Evolutionary conservation across 2,329 filamentous ascomycete genomes (phyloP).

Genomic region (Clarireedia paspali): DNA sequence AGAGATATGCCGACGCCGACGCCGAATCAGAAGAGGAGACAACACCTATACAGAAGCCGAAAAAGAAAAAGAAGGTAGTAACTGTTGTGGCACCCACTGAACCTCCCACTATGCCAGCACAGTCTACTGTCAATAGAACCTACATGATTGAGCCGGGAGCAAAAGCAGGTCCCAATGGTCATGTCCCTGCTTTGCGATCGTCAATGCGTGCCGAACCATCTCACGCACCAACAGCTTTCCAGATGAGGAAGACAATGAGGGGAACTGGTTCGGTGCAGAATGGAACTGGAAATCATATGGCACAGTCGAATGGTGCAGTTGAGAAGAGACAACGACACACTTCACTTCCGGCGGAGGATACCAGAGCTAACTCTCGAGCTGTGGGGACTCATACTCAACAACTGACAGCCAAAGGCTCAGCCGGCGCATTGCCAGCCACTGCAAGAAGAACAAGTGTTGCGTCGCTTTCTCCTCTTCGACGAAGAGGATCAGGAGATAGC

Average conservation of each 20-base stretch:
- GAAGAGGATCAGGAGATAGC: conserved; percentile 57
- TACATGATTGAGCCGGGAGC: conserved; percentile 36
- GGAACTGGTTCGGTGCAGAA: conserved; percentile 16
- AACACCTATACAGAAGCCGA: too few species aligned
- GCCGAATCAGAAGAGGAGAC: conserved; percentile 33
- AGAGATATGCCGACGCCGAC: conserved; percentile 39
- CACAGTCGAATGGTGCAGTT: conserved; percentile 24
- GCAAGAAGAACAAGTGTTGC: conserved; percentile 6
- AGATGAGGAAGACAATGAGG: conserved; percentile 29
- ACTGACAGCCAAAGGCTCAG: conserved; percentile 17
- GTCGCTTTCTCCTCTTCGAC: conserved; percentile 33
- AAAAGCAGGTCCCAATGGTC: conserved; percentile 24
- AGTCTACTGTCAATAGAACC: conserved; percentile 18
- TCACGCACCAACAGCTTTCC: conserved; percentile 16
- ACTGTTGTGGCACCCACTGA: background rate
- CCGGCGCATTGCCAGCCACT: conserved; percentile 13
- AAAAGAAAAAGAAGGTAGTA: conserved; percentile 23
- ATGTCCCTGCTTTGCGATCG: conserved; percentile 34
- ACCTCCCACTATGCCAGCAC: conserved; percentile 15
- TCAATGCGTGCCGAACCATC: conserved; percentile 37
- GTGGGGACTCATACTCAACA: conserved; percentile 19
- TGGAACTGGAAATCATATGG: conserved; percentile 19
- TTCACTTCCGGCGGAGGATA: conserved; percentile 17
- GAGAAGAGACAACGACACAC: conserved; percentile 31
- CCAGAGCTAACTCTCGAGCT: conserved; percentile 13